Percentiles rank a stretch among this genome's conserved stretches.
These are phyloP conservation scores for grape (Vitis vinifera) DNA, from an alignment of 164 flowering plant genomes.

Conservation along the genomic window DNA sequence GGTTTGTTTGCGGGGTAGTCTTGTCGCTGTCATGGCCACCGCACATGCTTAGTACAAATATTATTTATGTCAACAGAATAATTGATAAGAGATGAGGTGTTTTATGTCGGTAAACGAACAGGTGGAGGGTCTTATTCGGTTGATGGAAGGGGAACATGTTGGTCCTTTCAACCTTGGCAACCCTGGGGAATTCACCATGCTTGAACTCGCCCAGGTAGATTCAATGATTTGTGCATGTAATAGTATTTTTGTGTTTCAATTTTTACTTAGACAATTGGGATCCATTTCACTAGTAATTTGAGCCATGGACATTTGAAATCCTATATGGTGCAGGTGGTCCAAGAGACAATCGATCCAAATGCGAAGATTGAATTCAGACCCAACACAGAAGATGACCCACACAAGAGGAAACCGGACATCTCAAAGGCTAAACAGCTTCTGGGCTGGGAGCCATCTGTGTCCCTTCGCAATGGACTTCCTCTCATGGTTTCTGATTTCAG, in stretches of 20 bases:
- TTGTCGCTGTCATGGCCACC: background rate
- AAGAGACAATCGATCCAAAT: conserved; percentile 45
- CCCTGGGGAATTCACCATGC: conserved; percentile 59
- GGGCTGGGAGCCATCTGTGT: conserved; percentile 48
- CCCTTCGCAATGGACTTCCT: conserved; percentile 46
- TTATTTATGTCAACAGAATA: background rate
- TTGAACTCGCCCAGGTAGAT: conserved; percentile 40
- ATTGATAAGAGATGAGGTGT: background rate
- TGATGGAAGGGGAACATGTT: conserved; percentile 53
- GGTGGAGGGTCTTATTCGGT: conserved; percentile 48
- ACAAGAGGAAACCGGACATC: conserved; percentile 53
- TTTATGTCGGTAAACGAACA: background rate
- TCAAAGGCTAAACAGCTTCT: conserved; percentile 42
- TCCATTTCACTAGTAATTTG: no score
- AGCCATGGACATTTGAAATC: no score
- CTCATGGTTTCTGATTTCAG: conserved; percentile 39
- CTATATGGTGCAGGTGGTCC: conserved; percentile 33
- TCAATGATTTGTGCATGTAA: background rate
- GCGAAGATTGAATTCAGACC: conserved; percentile 49
- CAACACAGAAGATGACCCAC: conserved; percentile 52
- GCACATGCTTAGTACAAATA: background rate
- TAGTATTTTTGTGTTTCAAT: no score
- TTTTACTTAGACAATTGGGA: no score
- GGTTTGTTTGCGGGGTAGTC: background rate
- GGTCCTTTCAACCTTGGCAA: conserved; percentile 58